These are phyloP conservation scores for Sporothrix pseudoabietina DNA, from an alignment of 2,329 filamentous ascomycete species.

Conservation along the genomic window DNA sequence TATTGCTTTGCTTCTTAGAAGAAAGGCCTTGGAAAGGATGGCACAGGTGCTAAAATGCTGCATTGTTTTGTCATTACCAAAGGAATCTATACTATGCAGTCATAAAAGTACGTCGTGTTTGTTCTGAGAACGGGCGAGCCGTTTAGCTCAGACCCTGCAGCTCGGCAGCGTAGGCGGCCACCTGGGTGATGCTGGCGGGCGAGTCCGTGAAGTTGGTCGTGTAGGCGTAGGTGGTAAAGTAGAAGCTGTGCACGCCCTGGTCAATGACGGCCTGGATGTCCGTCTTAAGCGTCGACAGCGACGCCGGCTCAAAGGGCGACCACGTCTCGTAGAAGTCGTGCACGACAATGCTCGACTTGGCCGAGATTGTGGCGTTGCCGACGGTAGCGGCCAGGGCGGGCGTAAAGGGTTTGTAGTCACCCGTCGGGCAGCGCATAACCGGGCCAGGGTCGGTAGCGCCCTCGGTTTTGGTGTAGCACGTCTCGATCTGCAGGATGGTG, in stretches of 20 bases:
- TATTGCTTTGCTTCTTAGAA: neutral
- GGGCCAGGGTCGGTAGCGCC: conserved; percentile 30
- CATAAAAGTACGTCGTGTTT: neutral
- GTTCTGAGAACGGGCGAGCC: neutral
- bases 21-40: neutral
- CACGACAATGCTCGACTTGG: conserved; percentile 33
- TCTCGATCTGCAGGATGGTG: conserved; percentile 33
- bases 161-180: conserved; percentile 30
- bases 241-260: conserved; percentile 34
- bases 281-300: conserved; percentile 14
- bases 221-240: conserved; percentile 31
- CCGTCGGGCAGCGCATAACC: conserved; percentile 29
- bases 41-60: neutral
- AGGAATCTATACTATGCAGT: neutral
- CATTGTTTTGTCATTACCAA: neutral
- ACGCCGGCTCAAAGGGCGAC: conserved; percentile 26
- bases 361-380: conserved; percentile 20
- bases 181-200: conserved; percentile 31
- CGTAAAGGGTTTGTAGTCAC: conserved; percentile 32
- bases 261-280: conserved; percentile 24
- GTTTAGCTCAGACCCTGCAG: conserved; percentile 22
- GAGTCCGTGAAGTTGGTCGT: conserved; percentile 29
- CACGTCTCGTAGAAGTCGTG: conserved; percentile 34
- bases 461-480: conserved; percentile 33
- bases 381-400: conserved; percentile 4